A percentile compares a stretch with the other conserved stretches of the same genome.
phyloP scores from a whole-genome alignment of 2,329 filamentous ascomycete genomes.

The Monilinia laxa region DNA sequence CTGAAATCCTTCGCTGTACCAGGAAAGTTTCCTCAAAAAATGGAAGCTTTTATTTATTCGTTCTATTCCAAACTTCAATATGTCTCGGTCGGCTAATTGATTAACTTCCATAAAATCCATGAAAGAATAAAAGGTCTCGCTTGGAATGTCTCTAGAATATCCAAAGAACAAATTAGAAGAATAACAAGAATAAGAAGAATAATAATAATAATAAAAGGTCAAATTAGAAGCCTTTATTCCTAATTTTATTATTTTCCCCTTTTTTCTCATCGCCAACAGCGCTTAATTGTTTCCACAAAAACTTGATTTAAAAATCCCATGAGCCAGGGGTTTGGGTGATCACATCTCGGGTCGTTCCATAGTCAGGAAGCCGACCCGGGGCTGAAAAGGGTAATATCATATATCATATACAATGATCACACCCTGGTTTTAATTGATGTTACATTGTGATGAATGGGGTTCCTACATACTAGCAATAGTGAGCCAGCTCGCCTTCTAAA shows the following conservation, averaged over 20 bases:
- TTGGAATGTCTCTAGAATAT: background rate
- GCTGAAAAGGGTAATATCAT: conserved; percentile 10
- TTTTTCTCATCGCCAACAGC: conserved; percentile 23
- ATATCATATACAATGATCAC: background rate
- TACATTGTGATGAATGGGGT: background rate
- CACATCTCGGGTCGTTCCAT: conserved; percentile 34
- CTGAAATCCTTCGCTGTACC: conserved; percentile 6
- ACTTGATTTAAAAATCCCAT: conserved; percentile 24
- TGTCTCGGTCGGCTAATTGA: background rate
- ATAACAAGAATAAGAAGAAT: background rate
- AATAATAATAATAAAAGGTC: background rate
- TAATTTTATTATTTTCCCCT: background rate
- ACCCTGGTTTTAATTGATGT: background rate
- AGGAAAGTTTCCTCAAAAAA: background rate
- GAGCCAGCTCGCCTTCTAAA: background rate
- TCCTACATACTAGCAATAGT: background rate
- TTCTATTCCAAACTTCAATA: conserved; percentile 1
- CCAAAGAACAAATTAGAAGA: background rate
- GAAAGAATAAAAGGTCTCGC: background rate
- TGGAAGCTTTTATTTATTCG: background rate
- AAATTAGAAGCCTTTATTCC: background rate
- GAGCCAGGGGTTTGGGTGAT: conserved; percentile 34
- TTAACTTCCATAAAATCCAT: too few species aligned
- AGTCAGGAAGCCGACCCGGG: conserved; percentile 18
- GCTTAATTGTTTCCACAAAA: conserved; percentile 20